Conservation (phyloP, 1,139 yeast genomes). For the Suhomyces ambrosiae region DNA sequence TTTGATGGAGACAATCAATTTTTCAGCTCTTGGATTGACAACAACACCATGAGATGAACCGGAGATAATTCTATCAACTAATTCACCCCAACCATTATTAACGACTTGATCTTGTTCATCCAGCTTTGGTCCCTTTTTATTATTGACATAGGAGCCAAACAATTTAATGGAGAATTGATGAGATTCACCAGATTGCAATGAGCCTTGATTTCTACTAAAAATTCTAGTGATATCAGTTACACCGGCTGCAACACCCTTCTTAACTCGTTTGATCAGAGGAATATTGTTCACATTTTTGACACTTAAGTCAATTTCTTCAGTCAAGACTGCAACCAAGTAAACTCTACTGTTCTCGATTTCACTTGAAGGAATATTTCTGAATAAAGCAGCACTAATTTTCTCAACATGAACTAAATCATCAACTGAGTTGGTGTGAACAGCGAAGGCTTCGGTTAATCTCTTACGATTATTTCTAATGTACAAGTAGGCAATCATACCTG, state of each 20-base stretch:
- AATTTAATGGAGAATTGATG: constrained; percentile 73
- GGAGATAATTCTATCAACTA: constrained; percentile 73
- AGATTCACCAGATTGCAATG: constrained; percentile 60
- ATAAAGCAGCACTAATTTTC: constrained; percentile 75
- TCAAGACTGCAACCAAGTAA: constrained; percentile 66
- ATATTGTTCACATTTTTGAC: constrained; percentile 28
- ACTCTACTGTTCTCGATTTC: constrained; percentile 64
- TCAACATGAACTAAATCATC: constrained; percentile 63
- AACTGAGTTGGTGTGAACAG: constrained; percentile 63
- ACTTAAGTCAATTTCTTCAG: constrained; percentile 56
- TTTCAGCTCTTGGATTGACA: constrained; percentile 79
- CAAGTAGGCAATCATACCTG: constrained; percentile 72
- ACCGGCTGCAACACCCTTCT: constrained; percentile 88
- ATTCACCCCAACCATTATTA: constrained; percentile 89
- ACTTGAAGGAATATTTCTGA: constrained; percentile 74
- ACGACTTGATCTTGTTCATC: constrained; percentile 24
- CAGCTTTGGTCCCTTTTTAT: constrained; percentile 27
- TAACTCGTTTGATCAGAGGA: constrained; percentile 46
- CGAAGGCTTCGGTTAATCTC: constrained; percentile 79
- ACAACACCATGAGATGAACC: constrained; percentile 83
- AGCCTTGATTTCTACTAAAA: constrained; percentile 66
- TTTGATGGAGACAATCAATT: constrained; percentile 68
- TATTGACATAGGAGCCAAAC: constrained; percentile 65
- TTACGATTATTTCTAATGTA: constrained; percentile 67
- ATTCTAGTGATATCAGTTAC: constrained; percentile 83